Evolutionary conservation across 148 eudicot species (phyloP).

Genomic region (Cornus suecica): DNA sequence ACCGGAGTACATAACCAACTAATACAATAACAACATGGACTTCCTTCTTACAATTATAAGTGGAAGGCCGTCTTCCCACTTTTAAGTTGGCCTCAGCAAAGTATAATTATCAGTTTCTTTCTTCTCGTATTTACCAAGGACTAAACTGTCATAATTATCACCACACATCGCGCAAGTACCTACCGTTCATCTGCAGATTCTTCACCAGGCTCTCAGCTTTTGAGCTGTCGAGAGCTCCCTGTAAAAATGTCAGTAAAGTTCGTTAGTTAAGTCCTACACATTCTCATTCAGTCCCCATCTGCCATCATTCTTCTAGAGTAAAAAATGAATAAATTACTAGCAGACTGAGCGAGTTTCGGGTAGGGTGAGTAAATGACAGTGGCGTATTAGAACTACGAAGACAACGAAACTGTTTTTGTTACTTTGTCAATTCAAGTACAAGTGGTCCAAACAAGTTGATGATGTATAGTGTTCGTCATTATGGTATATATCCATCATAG

Average conservation of each 20-base stretch:
- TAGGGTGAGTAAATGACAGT: not conserved
- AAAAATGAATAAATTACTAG: not conserved
- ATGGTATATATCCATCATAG: not conserved
- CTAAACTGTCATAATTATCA: slow-evolving; percentile 15
- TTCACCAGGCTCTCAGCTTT: slow-evolving; percentile 83
- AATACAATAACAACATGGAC: not conserved
- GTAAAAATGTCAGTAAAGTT: not conserved
- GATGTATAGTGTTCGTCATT: not conserved
- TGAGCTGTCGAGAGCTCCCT: slow-evolving; percentile 77
- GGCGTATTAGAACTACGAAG: not conserved
- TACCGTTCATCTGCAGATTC: slow-evolving; percentile 72
- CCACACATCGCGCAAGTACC: slow-evolving; percentile 95
- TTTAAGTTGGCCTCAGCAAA: not conserved
- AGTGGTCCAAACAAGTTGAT: not conserved
- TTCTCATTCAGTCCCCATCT: not conserved
- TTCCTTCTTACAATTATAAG: not conserved
- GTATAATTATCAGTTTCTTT: not conserved
- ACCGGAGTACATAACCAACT: not conserved
- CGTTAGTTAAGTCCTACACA: not conserved
- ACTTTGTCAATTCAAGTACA: not conserved
- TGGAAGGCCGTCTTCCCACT: slow-evolving; percentile 5
- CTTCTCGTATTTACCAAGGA: not conserved
- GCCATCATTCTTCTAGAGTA: not conserved
- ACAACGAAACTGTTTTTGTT: not conserved
- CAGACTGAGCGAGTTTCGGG: not conserved